phyloP scores from a whole-genome alignment of 768 basidiomycete genomes.

The Amanita thiersii region DNA sequence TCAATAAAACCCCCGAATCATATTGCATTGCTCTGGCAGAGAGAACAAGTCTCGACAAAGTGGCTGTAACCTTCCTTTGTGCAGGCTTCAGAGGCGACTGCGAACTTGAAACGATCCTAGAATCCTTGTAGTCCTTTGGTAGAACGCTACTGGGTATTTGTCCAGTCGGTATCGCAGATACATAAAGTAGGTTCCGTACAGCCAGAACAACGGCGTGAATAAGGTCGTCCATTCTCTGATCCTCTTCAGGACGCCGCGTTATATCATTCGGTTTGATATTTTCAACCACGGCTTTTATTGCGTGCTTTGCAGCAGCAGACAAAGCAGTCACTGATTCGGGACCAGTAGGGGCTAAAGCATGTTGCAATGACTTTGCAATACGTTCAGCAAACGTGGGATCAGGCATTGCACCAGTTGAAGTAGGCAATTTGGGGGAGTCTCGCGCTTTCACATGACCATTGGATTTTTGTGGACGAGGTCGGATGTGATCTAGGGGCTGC shows the following conservation, averaged over 20 bases:
- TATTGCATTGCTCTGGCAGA: slow-evolving; percentile 87
- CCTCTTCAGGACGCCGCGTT: slow-evolving; percentile 44
- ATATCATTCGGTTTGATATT: slow-evolving; percentile 42
- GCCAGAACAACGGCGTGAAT: slow-evolving; percentile 57
- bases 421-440: slow-evolving; percentile 10
- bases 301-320: slow-evolving; percentile 44
- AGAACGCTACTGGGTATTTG: slow-evolving; percentile 53
- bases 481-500: slow-evolving; percentile 36
- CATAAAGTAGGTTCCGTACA: slow-evolving; percentile 73
- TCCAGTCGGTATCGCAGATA: slow-evolving; percentile 48
- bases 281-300: slow-evolving; percentile 57
- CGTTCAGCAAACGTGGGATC: slow-evolving; percentile 52
- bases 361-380: slow-evolving; percentile 58
- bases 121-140: slow-evolving; percentile 40
- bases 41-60: slow-evolving; percentile 82
- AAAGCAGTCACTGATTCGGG: slow-evolving; percentile 57
- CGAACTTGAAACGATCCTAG: slow-evolving; percentile 31
- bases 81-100: slow-evolving; percentile 67
- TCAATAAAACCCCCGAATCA: slow-evolving; percentile 55
- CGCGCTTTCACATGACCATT: slow-evolving; percentile 18
- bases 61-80: slow-evolving; percentile 82
- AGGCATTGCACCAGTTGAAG: slow-evolving; percentile 13
- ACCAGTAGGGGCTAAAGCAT: slow-evolving; percentile 46
- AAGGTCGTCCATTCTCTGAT: slow-evolving; percentile 50
- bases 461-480: slow-evolving; percentile 18